Evolutionary conservation across 2,329 filamentous ascomycete species (phyloP).

Genomic region (Leptographium lundbergii): DNA sequence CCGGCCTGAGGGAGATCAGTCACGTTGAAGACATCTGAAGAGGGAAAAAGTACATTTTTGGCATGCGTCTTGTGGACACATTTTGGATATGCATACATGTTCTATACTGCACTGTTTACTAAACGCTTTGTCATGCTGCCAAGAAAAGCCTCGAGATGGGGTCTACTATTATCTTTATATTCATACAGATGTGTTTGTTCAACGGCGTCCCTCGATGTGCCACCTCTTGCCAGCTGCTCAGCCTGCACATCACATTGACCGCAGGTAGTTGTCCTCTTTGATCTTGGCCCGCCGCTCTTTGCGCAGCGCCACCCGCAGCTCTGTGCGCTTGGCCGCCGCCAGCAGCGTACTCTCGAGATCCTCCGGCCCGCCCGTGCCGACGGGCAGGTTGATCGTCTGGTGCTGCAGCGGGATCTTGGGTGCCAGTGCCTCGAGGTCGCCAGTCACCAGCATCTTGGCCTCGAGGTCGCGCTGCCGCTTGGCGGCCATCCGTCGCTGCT

Average conservation of each 20-base stretch:
- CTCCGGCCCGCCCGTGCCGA: slow-evolving; percentile 27
- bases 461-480: slow-evolving; percentile 47
- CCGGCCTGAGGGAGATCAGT: not conserved
- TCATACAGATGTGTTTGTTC: not conserved
- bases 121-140: not conserved
- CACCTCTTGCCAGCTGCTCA: not conserved
- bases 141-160: not conserved
- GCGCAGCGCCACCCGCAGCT: slow-evolving; percentile 59
- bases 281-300: slow-evolving; percentile 63
- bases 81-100: not conserved
- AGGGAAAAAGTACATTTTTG: not conserved
- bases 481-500: slow-evolving; percentile 59
- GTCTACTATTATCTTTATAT: not conserved
- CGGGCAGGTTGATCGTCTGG: slow-evolving; percentile 64
- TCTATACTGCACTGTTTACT: not conserved
- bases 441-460: slow-evolving; percentile 47
- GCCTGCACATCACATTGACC: slow-evolving; percentile 53
- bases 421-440: slow-evolving; percentile 51
- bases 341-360: slow-evolving; percentile 28
- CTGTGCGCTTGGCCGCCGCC: slow-evolving; percentile 40
- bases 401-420: slow-evolving; percentile 64
- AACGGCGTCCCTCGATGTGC: not conserved
- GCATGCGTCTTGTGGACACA: not conserved
- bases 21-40: not conserved
- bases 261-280: slow-evolving; percentile 78